Conservation (phyloP, 2,329 filamentous ascomycete genomes). For the Verticillium longisporum region DNA sequence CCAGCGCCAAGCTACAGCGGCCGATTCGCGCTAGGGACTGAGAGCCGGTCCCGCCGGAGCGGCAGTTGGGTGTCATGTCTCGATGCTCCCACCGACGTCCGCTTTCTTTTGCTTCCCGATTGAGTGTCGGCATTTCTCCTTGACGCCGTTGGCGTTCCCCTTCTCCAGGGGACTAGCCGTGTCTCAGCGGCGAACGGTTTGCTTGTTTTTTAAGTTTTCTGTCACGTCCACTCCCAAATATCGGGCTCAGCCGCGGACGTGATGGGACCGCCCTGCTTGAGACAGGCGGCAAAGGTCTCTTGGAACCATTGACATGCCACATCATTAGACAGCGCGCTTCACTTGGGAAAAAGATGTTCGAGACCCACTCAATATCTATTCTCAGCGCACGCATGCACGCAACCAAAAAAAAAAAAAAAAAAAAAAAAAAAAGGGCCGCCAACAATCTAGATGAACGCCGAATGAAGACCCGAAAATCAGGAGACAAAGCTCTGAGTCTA, state of each 20-base stretch:
- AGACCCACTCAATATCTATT: too few relatives aligned
- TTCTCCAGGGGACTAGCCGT: not conserved
- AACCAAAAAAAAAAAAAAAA: too few relatives aligned
- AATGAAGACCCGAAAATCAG: too few relatives aligned
- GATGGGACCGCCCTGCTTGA: not conserved
- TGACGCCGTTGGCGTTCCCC: not conserved
- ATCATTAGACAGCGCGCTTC: too few relatives aligned
- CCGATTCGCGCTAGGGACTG: not conserved
- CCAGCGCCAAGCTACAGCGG: not conserved
- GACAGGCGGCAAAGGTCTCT: not conserved
- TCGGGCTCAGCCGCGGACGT: too few relatives aligned
- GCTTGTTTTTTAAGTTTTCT: not conserved
- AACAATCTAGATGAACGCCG: too few relatives aligned
- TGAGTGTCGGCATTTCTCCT: not conserved
- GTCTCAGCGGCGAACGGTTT: not conserved
- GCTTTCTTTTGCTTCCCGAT: not conserved
- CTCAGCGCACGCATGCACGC: too few relatives aligned
- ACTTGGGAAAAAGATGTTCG: too few relatives aligned
- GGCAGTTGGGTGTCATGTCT: not conserved
- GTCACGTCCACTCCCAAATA: not conserved
- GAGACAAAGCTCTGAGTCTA: too few relatives aligned
- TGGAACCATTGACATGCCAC: too few relatives aligned
- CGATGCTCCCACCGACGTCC: not conserved
- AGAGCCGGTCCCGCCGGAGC: not conserved
- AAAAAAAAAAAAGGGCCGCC: too few relatives aligned